Evolutionary conservation across 176 grass and related monocot genomes (phyloP).

Genomic region (Pontederia paniculata): DNA sequence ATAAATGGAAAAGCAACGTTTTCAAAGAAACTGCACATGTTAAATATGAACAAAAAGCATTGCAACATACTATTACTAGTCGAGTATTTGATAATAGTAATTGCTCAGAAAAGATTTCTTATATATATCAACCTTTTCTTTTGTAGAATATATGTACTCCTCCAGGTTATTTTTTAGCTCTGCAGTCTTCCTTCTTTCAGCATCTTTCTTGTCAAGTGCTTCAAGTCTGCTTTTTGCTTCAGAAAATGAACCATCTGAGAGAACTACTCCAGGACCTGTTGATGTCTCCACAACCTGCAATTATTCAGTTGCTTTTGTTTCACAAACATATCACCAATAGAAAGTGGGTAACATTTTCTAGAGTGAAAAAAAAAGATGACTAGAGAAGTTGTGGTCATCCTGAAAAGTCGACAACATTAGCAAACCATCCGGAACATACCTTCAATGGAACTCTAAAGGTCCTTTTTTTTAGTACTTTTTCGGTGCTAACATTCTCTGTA

Average conservation of each 20-base stretch:
- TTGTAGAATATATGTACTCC: conserved; percentile 93
- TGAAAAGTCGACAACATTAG: background rate
- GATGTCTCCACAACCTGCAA: conserved; percentile 65
- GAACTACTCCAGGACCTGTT: conserved; percentile 41
- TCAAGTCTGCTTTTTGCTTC: conserved; percentile 95
- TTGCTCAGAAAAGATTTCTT: too few relatives aligned
- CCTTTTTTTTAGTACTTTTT: conserved; percentile 90
- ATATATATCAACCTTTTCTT: conserved; percentile 52
- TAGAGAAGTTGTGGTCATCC: too few relatives aligned
- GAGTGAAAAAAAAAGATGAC: too few relatives aligned
- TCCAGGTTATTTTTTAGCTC: conserved; percentile 94
- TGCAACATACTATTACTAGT: too few relatives aligned
- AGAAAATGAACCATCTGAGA: conserved; percentile 65
- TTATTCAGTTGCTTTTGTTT: background rate
- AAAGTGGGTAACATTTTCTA: too few relatives aligned
- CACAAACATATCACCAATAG: too few relatives aligned
- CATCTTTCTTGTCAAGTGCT: conserved; percentile 74
- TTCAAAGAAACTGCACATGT: too few relatives aligned
- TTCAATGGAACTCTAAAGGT: conserved; percentile 94
- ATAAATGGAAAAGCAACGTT: too few relatives aligned
- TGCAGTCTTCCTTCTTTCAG: conserved; percentile 75
- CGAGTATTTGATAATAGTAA: too few relatives aligned
- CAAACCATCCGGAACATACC: conserved; percentile 31
- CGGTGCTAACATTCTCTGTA: conserved; percentile 47
- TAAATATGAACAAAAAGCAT: too few relatives aligned